Percentiles rank a stretch among this genome's conserved stretches.
phyloP scores from a whole-genome alignment of 192 early-diverging fungal genomes.

The Podila horticola region DNA sequence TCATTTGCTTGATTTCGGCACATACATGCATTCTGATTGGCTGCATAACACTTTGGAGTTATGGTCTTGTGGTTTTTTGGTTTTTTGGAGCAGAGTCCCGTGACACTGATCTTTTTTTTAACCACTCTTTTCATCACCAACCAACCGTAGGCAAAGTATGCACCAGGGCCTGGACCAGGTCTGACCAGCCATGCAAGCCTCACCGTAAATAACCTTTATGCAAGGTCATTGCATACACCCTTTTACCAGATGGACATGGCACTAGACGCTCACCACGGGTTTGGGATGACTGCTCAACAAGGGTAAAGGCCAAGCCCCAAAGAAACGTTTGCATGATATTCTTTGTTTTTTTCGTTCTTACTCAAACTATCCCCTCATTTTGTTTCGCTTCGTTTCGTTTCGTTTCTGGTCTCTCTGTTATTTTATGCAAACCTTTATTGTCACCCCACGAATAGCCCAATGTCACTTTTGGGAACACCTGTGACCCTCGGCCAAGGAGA shows the following conservation, averaged over 20 bases:
- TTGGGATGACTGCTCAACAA: neutral
- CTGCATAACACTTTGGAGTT: neutral
- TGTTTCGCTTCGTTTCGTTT: neutral
- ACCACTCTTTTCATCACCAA: neutral
- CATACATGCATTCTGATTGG: neutral
- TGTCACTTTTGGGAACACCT: conserved; percentile 20
- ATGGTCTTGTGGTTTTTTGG: conserved; percentile 40
- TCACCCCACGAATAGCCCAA: neutral
- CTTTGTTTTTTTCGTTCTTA: neutral
- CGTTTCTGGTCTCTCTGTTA: neutral
- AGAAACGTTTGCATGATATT: neutral
- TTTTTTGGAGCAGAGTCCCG: conserved; percentile 13
- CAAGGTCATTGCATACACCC: conserved; percentile 42
- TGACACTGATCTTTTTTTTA: neutral
- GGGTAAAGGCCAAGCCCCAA: conserved; percentile 2
- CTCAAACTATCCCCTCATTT: neutral
- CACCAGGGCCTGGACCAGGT: conserved; percentile 8
- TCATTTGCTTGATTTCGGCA: neutral
- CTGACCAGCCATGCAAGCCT: conserved; percentile 21
- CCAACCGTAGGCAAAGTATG: neutral
- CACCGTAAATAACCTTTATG: conserved; percentile 37
- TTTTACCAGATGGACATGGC: conserved; percentile 42
- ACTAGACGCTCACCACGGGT: conserved; percentile 13
- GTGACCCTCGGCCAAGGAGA: conserved; percentile 10
- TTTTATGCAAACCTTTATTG: neutral